A percentile compares a stretch with the other conserved stretches of the same genome.
phyloP scores from a whole-genome alignment of 768 basidiomycete genomes.

The Rhodotorula diobovata region DNA sequence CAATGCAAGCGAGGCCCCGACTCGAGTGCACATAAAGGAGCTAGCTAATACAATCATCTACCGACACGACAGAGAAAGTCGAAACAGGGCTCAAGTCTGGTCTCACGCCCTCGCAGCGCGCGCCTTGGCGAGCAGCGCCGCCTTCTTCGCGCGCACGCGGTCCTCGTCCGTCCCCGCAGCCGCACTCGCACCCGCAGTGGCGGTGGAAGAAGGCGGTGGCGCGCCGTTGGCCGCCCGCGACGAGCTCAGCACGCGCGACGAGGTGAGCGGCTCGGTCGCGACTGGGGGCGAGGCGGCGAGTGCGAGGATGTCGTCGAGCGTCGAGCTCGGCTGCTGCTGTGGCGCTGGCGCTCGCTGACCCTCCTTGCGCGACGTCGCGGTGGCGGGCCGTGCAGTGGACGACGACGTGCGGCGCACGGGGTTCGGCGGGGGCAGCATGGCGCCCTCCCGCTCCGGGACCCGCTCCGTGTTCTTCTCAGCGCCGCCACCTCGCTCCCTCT shows the following conservation, averaged over 20 bases:
- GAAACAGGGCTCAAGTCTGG: not conserved
- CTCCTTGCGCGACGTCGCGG: not conserved
- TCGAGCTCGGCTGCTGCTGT: not conserved
- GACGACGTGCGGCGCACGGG: not conserved
- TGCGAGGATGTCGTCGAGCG: constrained; percentile 2
- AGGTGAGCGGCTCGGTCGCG: not conserved
- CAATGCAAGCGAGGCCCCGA: too few species aligned
- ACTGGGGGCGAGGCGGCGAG: constrained; percentile 14
- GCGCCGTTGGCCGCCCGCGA: not conserved
- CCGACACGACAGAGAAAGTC: not conserved
- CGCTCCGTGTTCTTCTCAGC: not conserved
- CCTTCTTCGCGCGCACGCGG: not conserved
- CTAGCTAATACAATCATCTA: not conserved
- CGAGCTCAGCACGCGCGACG: not conserved
- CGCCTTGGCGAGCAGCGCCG: not conserved
- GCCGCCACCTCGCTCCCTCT: not conserved
- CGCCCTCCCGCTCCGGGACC: not conserved
- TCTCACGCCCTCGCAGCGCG: not conserved
- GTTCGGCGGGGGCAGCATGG: not conserved
- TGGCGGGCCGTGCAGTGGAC: not conserved
- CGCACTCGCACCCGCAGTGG: not conserved
- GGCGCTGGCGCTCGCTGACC: accelerated
- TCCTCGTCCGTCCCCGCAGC: not conserved
- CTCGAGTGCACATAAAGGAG: too few species aligned
- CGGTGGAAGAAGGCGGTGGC: not conserved